Evolutionary conservation across 225 moss, liverwort and hornwort genomes (phyloP).

Genomic region (Physcomitrellopsis africana): DNA sequence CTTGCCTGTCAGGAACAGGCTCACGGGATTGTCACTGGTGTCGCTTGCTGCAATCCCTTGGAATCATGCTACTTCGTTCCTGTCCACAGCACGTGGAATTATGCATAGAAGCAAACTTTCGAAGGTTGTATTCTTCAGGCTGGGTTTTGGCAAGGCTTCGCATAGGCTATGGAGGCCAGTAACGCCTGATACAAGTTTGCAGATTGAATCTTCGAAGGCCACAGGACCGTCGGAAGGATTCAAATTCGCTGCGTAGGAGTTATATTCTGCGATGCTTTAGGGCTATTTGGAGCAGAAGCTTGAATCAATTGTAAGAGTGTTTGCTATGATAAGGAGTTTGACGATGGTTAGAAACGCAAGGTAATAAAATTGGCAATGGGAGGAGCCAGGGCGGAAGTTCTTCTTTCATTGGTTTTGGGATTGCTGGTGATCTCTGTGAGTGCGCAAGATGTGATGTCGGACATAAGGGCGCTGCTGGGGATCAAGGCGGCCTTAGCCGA

Average conservation of each 20-base stretch:
- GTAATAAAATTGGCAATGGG: constrained; percentile 42
- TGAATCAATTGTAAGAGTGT: background rate
- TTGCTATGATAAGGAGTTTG: background rate
- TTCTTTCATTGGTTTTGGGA: constrained; percentile 38
- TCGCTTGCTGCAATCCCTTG: background rate
- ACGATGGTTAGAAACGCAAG: constrained; percentile 5
- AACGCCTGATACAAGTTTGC: background rate
- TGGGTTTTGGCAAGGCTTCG: too few relatives aligned
- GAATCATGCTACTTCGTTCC: background rate
- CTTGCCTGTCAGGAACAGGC: constrained; percentile 4
- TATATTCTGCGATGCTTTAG: background rate
- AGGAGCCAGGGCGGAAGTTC: constrained; percentile 51
- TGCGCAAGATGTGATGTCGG: constrained; percentile 37
- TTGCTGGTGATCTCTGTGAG: constrained; percentile 22
- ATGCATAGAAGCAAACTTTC: constrained; percentile 20
- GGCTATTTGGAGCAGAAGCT: background rate
- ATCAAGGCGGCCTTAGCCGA: constrained; percentile 59
- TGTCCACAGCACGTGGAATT: constrained; percentile 10
- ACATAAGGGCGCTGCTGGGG: constrained; percentile 49
- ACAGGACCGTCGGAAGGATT: background rate
- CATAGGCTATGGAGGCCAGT: too few relatives aligned
- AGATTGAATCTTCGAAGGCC: background rate
- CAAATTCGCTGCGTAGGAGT: background rate
- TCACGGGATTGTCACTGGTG: background rate
- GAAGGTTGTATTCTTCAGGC: background rate